A percentile compares a stretch with the other conserved stretches of the same genome.
Evolutionary conservation across 2,329 filamentous ascomycete species (phyloP).

Genomic region (Geoglossum cookeanum): DNA sequence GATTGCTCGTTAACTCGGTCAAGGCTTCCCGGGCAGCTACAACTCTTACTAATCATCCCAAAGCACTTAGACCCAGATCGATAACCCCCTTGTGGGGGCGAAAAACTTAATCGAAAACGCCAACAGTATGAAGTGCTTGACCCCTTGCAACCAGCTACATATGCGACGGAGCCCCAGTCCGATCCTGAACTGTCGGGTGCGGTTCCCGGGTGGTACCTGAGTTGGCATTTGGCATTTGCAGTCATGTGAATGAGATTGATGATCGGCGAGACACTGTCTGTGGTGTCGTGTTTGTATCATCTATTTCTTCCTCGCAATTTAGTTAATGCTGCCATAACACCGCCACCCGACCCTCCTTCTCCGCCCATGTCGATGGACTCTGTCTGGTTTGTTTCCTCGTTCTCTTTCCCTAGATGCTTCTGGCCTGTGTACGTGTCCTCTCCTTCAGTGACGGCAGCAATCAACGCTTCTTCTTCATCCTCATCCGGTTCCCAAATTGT

Average conservation of each 20-base stretch:
- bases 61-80: too few relatives aligned
- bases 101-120: neutral
- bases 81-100: neutral
- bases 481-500: slow-evolving; percentile 16
- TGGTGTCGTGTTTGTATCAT: neutral
- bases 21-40: too few relatives aligned
- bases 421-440: slow-evolving; percentile 6
- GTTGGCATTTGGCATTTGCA: neutral
- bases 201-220: neutral
- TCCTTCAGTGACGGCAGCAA: slow-evolving; percentile 18
- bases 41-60: too few relatives aligned
- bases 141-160: neutral
- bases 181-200: neutral
- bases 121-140: neutral
- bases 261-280: neutral
- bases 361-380: slow-evolving; percentile 4
- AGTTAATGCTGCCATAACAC: slow-evolving; percentile 37
- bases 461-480: slow-evolving; percentile 29
- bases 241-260: neutral
- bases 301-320: slow-evolving; percentile 26
- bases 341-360: slow-evolving; percentile 30
- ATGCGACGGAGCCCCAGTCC: neutral
- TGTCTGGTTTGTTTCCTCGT: slow-evolving; percentile 8
- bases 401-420: slow-evolving; percentile 6
- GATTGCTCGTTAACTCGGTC: too few relatives aligned